Base-by-base conservation (phyloP, 2,329 filamentous ascomycete species). In the Colletotrichum eremochloae region DNA sequence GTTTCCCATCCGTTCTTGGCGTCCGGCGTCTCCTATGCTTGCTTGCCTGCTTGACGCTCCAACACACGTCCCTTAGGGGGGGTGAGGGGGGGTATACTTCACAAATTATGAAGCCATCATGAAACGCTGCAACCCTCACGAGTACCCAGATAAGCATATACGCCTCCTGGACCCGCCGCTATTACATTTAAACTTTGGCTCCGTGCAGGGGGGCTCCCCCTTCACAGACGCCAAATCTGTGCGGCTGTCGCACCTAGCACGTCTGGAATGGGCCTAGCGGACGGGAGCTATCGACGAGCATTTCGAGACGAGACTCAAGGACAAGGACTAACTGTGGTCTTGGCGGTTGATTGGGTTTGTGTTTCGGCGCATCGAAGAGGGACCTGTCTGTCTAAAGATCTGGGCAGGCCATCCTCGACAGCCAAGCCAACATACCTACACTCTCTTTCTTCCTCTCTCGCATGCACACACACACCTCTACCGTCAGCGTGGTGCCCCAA, bases 91-190 rank as follows among this genome's bases (percentile, higher is more conserved):
- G 38, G 53, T 48, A 48, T 67, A 48, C 53, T 61, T 61, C 68
- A 68, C 68, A 68, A 67, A 63, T 73, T 64, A 62, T 74, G 73
- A 74, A 74, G 73, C 73, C 71, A 56, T 74, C 64, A 68, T 74
- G 73, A 74, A 74, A 74, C 73, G 67, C 64, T 52, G 53, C 50
- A 72, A 64, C 66, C 69, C 66, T 72, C 69, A 69, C 69, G 14
- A 3, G 61, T 53, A 40, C 69, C 64, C 69, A 72, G 66, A 72
- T 72, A 69, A 69, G 40, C 69, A 61, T 61, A 61, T 61, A 66
- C 40, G 65, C 65, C 68, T 63, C 69, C 69, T 68, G 58, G 57
- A 52, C 68, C 67, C 44, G 50, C 57, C 65, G 65, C 65, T 58
- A 52, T 36, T 46, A 63, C 57, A 72, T 63, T 72, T 72, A 68